phyloP scores from a whole-genome alignment of 2,329 filamentous ascomycete species.

The Paraphaeosphaeria minitans region DNA sequence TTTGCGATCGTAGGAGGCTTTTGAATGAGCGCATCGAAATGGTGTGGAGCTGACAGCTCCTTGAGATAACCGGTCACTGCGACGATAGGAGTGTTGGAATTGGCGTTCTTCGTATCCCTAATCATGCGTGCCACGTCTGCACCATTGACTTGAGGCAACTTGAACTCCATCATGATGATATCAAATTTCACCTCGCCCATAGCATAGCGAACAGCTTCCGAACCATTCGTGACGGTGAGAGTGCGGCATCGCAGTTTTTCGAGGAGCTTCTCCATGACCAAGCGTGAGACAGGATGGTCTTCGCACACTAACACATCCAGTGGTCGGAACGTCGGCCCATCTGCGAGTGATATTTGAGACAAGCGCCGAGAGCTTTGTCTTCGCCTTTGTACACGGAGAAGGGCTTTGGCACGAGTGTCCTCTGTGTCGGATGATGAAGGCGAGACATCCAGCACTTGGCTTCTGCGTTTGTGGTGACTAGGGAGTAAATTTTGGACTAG shows the following conservation, averaged over 20 bases:
- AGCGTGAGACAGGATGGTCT: conserved; percentile 92
- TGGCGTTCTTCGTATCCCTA: conserved; percentile 92
- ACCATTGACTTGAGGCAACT: conserved; percentile 91
- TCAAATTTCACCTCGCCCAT: conserved; percentile 98
- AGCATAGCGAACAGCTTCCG: conserved; percentile 89
- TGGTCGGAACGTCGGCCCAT: conserved; percentile 84
- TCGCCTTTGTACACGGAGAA: conserved; percentile 88
- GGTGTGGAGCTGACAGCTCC: conserved; percentile 90
- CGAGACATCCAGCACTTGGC: conserved; percentile 94
- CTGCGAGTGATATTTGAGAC: conserved; percentile 85
- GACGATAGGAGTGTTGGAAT: conserved; percentile 92
- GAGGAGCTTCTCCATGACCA: conserved; percentile 98
- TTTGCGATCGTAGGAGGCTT: conserved; percentile 95
- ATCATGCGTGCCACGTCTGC: conserved; percentile 98
- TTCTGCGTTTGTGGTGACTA: conserved; percentile 83
- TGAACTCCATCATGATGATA: conserved; percentile 97
- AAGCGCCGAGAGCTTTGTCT: conserved; percentile 94
- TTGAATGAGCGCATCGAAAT: conserved; percentile 94
- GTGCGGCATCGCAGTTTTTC: conserved; percentile 95
- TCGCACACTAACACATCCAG: conserved; percentile 96
- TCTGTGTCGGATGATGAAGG: conserved; percentile 98
- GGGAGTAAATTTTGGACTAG: conserved; percentile 68
- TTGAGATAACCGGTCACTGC: conserved; percentile 98
- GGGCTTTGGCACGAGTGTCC: conserved; percentile 85
- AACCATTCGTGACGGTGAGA: conserved; percentile 86